Base-by-base conservation (phyloP, 148 eudicot genomes). In the Nyssa sinensis region DNA sequence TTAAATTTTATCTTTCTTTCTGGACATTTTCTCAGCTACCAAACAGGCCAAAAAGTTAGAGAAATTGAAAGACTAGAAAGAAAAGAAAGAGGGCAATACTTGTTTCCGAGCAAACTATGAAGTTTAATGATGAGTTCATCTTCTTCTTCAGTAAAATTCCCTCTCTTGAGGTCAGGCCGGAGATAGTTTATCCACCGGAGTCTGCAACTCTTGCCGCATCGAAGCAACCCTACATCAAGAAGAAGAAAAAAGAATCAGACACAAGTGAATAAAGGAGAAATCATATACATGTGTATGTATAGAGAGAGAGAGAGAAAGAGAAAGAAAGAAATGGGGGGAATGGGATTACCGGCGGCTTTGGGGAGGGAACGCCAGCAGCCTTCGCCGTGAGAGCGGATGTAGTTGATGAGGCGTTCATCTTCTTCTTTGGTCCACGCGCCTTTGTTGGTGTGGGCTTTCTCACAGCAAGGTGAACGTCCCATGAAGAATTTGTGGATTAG, bases 331-430 rank as follows among this genome's bases (percentile, higher is more conserved):
- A 39, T 3, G 6, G 7, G 16, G 33, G 13, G 13, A 41, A 12
- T 37, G 9, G 44, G 33, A 25, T 8, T 67, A 86, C 97, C 98
- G 55, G 98, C 98, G 32, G 95, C 80, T 78, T 88, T 86, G 17
- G 98, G 98, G 68, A 93, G 96, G 23, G 98, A 93, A 19, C 96
- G 93, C 98, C 98, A 93, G 51, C 89, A 87, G 53, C 98, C 98
- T 78, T 93, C 96, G 16, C 98, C 96, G 64, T 93, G 90, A 19
- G 72, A 21, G 17, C 86, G 88, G 58, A 93, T 90, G 75, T 93
- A 87, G 51, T 80, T 78, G 62, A 88, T 81, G 74, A 92, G 91
- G 37, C 91, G 86, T 24, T 88, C 86, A 62, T 93, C 97, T 74
- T 93, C 97, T 8, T 93, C 93, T 78, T 93, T 92, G 60, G 93